Base-by-base conservation (phyloP, 2,329 filamentous ascomycete species). In the Zasmidium angulare region DNA sequence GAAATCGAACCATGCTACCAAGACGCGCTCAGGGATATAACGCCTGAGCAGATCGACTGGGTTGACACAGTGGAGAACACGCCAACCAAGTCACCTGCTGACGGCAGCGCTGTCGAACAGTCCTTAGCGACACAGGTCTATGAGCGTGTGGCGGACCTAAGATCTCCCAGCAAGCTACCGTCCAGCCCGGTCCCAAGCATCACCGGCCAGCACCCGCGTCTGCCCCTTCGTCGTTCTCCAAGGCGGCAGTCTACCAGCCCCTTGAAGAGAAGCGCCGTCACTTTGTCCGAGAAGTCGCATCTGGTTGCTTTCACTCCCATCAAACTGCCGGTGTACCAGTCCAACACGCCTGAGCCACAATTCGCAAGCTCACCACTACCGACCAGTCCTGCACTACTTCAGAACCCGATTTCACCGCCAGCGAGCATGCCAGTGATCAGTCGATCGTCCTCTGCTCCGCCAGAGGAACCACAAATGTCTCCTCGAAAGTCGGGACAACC, bases 391-490 rank as follows among this genome's bases (percentile, higher is more conserved):
- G 22, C 29, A 17, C 50, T 47, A 50, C 20, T 36, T 43, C 36
- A 49, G 50, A 21, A 51, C 14, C 7, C 11, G 14, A 4, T 3
- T 43, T 43, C 36, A 17, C 36, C 36, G 3, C 36, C 9, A 43
- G n/a, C n/a, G 36, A 19, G 36, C 11, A 24, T 51, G 4, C 60
- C 58, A n/a, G 51, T 46, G 17, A 49, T 56, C 14, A 46, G 46
- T 19, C 57, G 62, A 56, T 65, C 65, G 17, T 64, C 67, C 11
- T 75, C 73, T n/a, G 72, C 71, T n/a, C 71, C 71, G 19, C 70
- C 71, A 22, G 71, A 72, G 55, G 68, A 71, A 56, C 69, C 71
- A 3, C 61, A 67, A 24, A 69, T 63, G 55, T 63, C 61, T 29
- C 65, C 60, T 9, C 64, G 57, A 22, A 69, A 63, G 60, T 60